Evolutionary conservation across 2,329 filamentous ascomycete genomes (phyloP), one percentile per base, ranked within the genome.

Genomic region (Parastagonospora nodorum): DNA sequence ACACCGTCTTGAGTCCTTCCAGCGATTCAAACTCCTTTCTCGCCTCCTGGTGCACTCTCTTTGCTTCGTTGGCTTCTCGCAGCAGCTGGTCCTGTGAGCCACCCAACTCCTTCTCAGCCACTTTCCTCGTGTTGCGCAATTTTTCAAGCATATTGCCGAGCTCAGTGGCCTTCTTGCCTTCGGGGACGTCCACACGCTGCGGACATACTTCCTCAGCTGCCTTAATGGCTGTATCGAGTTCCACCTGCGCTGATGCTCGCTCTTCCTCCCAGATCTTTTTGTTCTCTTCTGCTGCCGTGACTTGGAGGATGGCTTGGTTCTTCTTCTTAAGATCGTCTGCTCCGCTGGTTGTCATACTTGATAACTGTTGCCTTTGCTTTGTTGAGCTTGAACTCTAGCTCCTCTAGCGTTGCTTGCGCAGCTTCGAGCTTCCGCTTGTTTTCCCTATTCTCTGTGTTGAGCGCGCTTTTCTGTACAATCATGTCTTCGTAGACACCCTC

Each of bases 401-500:
- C 56, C 12, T 64, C 57, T 2, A 74, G 57, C 31, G 62, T 61
- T 7, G 32, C 19, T 28, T 68, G 58, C 4, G 68, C 67, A 8
- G 43, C 56, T 9, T 76, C 68, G 8, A 77, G 47, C 9, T 55
- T 51, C 6, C 37, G 47, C 48, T 76, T 75, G 30, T 72, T 59
- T 8, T 48, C 46, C 0, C 51, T 59, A 8, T 67, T 63, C 2
- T 66, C 58, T 0, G 74, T 67, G 52, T 78, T 75, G n/a, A 80
- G 66, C 6, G 64, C 67, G 35, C 78, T 74, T 51, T 78, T 76
- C 19, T 77, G 77, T 24, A 65, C 66, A 2, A 78, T 63, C 15
- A 77, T 74, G 57, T 87, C 84, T 52, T 78, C 66, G 48, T 76
- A 80, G 2, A 80, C 77, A 1, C 71, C 75, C 39, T 66, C 53